Evolutionary conservation across 2,329 filamentous ascomycete genomes (phyloP).

Genomic region (Ceratocystis cacaofunesta): DNA sequence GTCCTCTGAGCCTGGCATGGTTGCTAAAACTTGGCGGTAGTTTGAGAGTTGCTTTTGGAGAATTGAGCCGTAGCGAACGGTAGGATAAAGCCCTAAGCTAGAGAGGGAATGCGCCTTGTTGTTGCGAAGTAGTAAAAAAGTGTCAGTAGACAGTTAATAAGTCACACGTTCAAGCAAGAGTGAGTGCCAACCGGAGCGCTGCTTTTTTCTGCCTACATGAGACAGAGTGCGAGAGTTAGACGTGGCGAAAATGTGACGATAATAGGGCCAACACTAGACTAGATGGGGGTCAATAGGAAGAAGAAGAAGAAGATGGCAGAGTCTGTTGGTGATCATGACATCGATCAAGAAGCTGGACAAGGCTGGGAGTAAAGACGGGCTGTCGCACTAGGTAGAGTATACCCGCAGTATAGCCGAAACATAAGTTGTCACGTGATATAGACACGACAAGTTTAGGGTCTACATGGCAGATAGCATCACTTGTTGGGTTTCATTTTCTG

Average conservation of each 20-base stretch:
- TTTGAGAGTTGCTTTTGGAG: background rate
- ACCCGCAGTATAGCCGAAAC: no score
- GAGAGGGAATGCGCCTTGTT: background rate
- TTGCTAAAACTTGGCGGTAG: background rate
- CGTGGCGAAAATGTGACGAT: background rate
- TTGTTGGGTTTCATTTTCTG: no score
- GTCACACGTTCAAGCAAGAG: slow-evolving; percentile 9
- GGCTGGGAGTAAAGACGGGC: no score
- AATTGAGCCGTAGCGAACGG: background rate
- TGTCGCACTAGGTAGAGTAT: no score
- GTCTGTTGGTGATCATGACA: no score
- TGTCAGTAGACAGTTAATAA: slow-evolving; percentile 14
- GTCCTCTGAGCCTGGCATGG: background rate
- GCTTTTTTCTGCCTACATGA: background rate
- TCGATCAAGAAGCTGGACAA: no score
- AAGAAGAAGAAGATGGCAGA: no score
- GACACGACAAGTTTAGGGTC: no score
- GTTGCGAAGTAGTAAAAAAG: slow-evolving; percentile 3
- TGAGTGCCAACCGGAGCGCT: slow-evolving; percentile 16
- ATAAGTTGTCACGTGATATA: no score
- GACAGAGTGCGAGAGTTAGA: background rate
- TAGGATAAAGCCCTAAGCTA: background rate
- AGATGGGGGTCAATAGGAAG: no score
- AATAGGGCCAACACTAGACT: no score
- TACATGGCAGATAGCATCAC: no score